Conservation (phyloP, 208 protist genomes). For the Leishmania gerbilli region DNA sequence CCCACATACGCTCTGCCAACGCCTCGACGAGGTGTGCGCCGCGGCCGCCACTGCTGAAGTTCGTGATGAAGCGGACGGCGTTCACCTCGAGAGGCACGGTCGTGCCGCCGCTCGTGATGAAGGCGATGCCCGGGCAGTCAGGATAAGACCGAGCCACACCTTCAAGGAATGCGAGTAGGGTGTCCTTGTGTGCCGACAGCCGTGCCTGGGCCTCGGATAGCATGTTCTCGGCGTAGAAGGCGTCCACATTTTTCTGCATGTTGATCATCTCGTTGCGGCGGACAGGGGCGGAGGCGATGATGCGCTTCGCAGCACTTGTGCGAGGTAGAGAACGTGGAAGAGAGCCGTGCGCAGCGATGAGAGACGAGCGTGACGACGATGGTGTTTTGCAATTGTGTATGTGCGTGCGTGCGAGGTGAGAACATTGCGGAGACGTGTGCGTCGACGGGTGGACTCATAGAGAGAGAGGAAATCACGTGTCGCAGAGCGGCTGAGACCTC, state of each 20-base stretch:
- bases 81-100: conserved; percentile 81
- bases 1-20: conserved; percentile 66
- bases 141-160: conserved; percentile 7
- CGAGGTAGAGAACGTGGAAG: neutral
- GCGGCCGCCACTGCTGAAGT: conserved; percentile 85
- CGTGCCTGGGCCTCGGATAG: conserved; percentile 12
- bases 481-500: neutral
- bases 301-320: neutral
- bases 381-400: neutral
- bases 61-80: conserved; percentile 82
- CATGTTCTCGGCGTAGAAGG: conserved; percentile 73
- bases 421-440: neutral
- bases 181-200: conserved; percentile 36
- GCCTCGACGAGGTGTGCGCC: conserved; percentile 71
- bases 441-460: neutral
- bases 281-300: neutral
- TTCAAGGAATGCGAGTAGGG: conserved; percentile 39
- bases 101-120: conserved; percentile 85
- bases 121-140: conserved; percentile 55
- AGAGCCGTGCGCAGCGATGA: neutral
- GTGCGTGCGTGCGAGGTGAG: neutral
- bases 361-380: neutral
- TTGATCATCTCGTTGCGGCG: neutral
- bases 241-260: conserved; percentile 27
- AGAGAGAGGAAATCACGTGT: neutral